Evolutionary conservation across 176 grass and related monocot genomes (phyloP), one percentile per base, ranked within the genome.

Genomic region (Olyra latifolia): DNA sequence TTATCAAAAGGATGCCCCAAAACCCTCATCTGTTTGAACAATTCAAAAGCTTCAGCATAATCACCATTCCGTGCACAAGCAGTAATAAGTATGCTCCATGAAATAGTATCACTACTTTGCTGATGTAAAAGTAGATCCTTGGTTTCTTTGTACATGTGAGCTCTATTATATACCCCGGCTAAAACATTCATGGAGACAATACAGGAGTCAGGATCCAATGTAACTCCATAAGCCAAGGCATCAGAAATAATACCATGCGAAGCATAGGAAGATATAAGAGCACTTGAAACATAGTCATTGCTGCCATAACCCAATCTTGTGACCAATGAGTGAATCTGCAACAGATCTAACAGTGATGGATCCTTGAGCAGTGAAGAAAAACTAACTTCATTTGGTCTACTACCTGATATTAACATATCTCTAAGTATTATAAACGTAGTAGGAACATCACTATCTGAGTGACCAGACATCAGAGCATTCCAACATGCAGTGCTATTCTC

Each of bases 71-170:
- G 47, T 62, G 75, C 73, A 38, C 83, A 93, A 76, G 92, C 71
- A 85, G 84, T 88, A 65, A 93, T 83, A 83, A 93, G 86, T 74
- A 95, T 84, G 80, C 86, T 95, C 86, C 89, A 95, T 16, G 96
- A 98, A 63, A 89, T 35, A 44, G 22, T 82, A 87, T 91, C 90
- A 32, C 47, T 74, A 40, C 10, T 79, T 83, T 78, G 46, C 66
- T 77, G 77, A 70, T 59, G 48, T 47, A 93, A 68, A 77, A 98
- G 63, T 77, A 95, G 65, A 32, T 87, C 72, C 41, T 91, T 89
- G 11, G 87, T 69, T 74, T 91, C 81, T 57, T 91, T 38, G 32
- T 87, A 89, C 76, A 83, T 86, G 40, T 10, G 28, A 64, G 38
- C 65, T 87, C 76, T 87, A 72, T 94, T 94, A 87, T 77, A 94